Conservation (phyloP, 2,329 filamentous ascomycete species). For the Hyphodiscus sp. region DNA sequence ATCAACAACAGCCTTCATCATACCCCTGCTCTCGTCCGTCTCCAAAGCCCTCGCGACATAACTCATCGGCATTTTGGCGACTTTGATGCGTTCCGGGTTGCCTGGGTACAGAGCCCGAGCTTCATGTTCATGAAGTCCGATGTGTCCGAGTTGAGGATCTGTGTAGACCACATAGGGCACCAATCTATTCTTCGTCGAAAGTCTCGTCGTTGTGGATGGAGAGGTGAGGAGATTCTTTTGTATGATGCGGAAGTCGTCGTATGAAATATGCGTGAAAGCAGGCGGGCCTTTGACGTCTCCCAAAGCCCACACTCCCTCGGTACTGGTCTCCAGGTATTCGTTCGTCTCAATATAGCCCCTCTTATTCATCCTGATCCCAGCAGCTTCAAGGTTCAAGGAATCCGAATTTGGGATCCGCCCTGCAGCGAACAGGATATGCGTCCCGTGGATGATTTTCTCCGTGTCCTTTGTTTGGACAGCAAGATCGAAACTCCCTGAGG, state of each 20-base stretch:
- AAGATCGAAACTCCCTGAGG: slow-evolving; percentile 22
- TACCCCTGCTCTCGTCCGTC: slow-evolving; percentile 43
- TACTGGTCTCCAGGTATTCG: slow-evolving; percentile 38
- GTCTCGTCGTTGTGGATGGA: slow-evolving; percentile 18
- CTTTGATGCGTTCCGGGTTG: slow-evolving; percentile 31
- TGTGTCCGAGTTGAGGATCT: slow-evolving; percentile 46
- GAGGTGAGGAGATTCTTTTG: slow-evolving; percentile 37
- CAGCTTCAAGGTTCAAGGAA: slow-evolving; percentile 34
- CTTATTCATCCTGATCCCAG: slow-evolving; percentile 35
- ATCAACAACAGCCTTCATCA: slow-evolving; percentile 48
- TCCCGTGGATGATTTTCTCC: slow-evolving; percentile 30
- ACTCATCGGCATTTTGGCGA: slow-evolving; percentile 44
- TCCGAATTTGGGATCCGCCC: slow-evolving; percentile 46
- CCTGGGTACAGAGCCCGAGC: slow-evolving; percentile 22
- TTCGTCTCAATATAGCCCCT: slow-evolving; percentile 40
- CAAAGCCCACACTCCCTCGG: slow-evolving; percentile 39
- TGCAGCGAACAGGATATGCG: slow-evolving; percentile 44
- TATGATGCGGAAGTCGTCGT: slow-evolving; percentile 49
- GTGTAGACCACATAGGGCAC: slow-evolving; percentile 47
- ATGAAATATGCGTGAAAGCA: slow-evolving; percentile 50
- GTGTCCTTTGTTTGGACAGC: slow-evolving; percentile 5
- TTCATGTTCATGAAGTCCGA: slow-evolving; percentile 41
- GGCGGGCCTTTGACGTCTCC: slow-evolving; percentile 47
- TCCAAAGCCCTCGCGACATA: slow-evolving; percentile 45
- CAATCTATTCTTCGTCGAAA: slow-evolving; percentile 30